Evolutionary conservation across 345 rosid species (phyloP).

Genomic region (Aegle marmelos): DNA sequence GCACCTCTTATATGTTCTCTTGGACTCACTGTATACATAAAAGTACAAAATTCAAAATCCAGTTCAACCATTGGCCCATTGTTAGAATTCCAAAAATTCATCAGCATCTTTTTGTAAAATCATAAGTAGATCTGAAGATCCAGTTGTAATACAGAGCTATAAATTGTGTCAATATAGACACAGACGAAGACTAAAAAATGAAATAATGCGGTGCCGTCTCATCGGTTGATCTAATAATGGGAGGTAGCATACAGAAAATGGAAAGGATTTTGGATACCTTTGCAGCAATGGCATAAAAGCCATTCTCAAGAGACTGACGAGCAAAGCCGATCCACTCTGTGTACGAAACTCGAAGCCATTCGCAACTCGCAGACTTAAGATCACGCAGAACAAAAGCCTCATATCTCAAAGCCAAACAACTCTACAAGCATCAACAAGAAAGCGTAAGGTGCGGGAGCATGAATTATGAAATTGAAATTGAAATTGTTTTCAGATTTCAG

Average conservation of each 20-base stretch:
- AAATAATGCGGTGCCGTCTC: not conserved
- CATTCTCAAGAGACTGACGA: slow-evolving; percentile 44
- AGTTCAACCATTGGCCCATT: not conserved
- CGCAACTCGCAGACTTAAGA: slow-evolving; percentile 38
- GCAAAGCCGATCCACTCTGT: slow-evolving; percentile 73
- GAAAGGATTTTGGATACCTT: slow-evolving; percentile 33
- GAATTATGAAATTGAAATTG: too few relatives aligned
- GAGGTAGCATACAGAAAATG: not conserved
- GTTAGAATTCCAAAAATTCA: too few relatives aligned
- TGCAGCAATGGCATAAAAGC: slow-evolving; percentile 52
- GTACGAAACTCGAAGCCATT: slow-evolving; percentile 51
- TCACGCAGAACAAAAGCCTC: slow-evolving; percentile 68
- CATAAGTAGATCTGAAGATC: not conserved
- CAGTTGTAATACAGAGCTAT: not conserved
- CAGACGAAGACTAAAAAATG: not conserved
- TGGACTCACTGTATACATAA: not conserved
- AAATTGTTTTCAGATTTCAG: too few relatives aligned
- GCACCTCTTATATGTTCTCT: not conserved
- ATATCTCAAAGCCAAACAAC: slow-evolving; percentile 69
- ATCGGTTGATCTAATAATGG: not conserved
- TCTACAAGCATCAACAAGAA: slow-evolving; percentile 29
- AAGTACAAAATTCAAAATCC: not conserved
- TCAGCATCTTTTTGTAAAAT: not conserved
- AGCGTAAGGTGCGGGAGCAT: too few relatives aligned
- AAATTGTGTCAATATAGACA: too few relatives aligned